Evolutionary conservation across 2,329 filamentous ascomycete species (phyloP).

Genomic region (Clonostachys chloroleuca): DNA sequence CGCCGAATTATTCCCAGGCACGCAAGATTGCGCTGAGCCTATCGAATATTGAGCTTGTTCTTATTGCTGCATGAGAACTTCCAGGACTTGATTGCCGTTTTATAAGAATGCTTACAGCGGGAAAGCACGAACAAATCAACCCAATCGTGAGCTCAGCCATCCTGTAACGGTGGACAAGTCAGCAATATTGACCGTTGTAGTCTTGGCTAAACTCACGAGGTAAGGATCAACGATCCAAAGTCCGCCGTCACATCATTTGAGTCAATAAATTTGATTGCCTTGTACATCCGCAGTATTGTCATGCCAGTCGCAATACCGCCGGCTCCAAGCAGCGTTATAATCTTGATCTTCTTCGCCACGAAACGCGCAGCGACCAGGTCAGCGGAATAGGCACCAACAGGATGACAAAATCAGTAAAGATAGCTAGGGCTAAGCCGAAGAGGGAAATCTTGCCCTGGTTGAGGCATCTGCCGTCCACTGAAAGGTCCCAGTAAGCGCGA

Average conservation of each 20-base stretch:
- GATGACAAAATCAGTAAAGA: conserved; percentile 22
- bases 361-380: conserved; percentile 16
- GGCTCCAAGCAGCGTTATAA: conserved; percentile 16
- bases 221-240: neutral
- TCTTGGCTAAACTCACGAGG: neutral
- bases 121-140: conserved; percentile 17
- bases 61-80: too few species aligned
- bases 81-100: conserved; percentile 21
- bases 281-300: conserved; percentile 12
- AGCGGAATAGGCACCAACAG: conserved; percentile 21
- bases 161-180: too few species aligned
- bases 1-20: too few species aligned
- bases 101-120: conserved; percentile 10
- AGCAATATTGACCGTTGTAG: neutral
- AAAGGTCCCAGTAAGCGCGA: conserved; percentile 12
- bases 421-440: too few species aligned
- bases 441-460: conserved; percentile 22
- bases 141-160: conserved; percentile 15
- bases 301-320: conserved; percentile 17
- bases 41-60: too few species aligned
- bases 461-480: conserved; percentile 16
- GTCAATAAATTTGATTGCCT: neutral
- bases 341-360: conserved; percentile 19
- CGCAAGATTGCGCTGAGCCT: too few species aligned
- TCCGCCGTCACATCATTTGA: neutral